Percentiles rank a stretch among this genome's conserved stretches.
These are phyloP conservation scores for Dothideomycetes sp. DNA, from an alignment of 2,329 filamentous ascomycete species.

Conservation along the genomic window DNA sequence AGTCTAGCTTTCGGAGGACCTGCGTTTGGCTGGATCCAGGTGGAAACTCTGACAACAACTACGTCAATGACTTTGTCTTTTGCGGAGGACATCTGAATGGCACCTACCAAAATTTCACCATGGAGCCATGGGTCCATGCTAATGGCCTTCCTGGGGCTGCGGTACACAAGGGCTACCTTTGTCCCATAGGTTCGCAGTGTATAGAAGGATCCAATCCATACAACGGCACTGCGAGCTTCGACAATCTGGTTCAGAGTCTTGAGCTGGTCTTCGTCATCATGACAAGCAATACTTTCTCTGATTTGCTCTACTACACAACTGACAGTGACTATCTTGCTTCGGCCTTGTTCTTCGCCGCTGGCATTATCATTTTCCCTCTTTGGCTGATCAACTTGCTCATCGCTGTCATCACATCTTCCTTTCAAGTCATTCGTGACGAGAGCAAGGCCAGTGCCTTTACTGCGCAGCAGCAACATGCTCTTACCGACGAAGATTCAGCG, in stretches of 20 bases:
- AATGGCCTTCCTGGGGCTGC: conserved; percentile 40
- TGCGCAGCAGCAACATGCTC: conserved; percentile 48
- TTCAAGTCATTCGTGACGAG: conserved; percentile 95
- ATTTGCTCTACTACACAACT: conserved; percentile 87
- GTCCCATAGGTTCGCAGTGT: conserved; percentile 73
- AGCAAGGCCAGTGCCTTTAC: conserved; percentile 91
- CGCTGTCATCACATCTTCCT: conserved; percentile 95
- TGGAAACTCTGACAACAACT: conserved; percentile 34
- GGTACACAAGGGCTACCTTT: conserved; percentile 73
- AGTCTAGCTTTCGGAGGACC: conserved; percentile 37
- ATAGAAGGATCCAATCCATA: conserved; percentile 69
- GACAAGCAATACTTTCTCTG: conserved; percentile 94
- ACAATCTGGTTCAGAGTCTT: conserved; percentile 84
- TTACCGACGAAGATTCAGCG: background rate
- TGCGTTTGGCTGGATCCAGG: conserved; percentile 43
- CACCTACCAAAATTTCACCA: conserved; percentile 15
- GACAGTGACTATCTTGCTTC: conserved; percentile 83
- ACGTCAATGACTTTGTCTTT: conserved; percentile 52
- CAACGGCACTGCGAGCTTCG: conserved; percentile 81
- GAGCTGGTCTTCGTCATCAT: conserved; percentile 97
- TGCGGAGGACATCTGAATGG: conserved; percentile 71
- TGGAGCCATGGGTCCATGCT: conserved; percentile 47
- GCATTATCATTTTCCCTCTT: conserved; percentile 83
- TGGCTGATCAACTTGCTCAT: conserved; percentile 94
- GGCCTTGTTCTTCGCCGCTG: conserved; percentile 61